Conservation (phyloP, 345 rosid genomes). For the Melaleuca alternifolia region DNA sequence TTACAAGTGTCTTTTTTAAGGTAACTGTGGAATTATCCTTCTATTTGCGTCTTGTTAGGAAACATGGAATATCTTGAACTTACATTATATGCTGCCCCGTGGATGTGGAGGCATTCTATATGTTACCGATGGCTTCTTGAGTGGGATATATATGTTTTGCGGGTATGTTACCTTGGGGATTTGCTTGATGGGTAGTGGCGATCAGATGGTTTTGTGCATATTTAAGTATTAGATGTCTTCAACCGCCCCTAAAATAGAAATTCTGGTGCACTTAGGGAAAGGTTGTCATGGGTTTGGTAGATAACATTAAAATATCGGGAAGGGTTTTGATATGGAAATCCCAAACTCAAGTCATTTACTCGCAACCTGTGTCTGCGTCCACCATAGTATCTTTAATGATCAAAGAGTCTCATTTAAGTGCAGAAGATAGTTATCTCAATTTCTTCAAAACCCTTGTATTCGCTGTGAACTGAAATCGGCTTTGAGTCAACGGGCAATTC, state of each 20-base stretch:
- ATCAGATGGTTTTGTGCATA: neutral
- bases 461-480: neutral
- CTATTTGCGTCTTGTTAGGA: neutral
- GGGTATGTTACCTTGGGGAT: neutral
- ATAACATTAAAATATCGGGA: neutral
- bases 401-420: too few relatives aligned
- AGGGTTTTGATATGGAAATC: neutral
- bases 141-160: neutral
- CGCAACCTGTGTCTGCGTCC: neutral
- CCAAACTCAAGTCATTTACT: neutral
- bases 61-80: neutral
- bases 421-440: too few relatives aligned
- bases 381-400: neutral
- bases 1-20: neutral
- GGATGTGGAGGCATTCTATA: neutral
- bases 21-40: neutral
- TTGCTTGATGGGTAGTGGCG: neutral
- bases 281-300: neutral
- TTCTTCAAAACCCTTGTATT: neutral
- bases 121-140: neutral
- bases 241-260: neutral
- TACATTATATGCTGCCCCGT: neutral
- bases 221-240: neutral
- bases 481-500: neutral
- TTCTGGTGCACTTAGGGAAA: neutral